Evolutionary conservation across 1,284 basidiomycete genomes (phyloP), one percentile per base, ranked within the genome.

Genomic region (Cystobasidium pallidum): DNA sequence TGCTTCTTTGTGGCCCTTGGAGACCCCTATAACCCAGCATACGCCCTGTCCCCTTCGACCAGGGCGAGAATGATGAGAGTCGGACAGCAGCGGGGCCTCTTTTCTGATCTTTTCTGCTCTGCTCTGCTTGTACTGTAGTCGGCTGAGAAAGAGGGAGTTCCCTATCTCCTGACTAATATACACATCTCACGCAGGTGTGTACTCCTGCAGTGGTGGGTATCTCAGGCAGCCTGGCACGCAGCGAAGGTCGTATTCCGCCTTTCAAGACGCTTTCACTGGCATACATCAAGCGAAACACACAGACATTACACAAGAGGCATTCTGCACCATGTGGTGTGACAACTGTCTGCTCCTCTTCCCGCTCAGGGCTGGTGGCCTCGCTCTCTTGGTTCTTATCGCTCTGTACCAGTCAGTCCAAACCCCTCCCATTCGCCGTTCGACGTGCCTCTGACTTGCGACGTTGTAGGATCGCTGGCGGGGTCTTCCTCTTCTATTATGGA

Each of bases 381-480:
- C 58, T 32, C 58, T 70, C n/a, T 43, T 70, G 30, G 58, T 49
- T 11, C 47, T 70, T 15, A 70, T 70, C 15, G 67, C 67, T 6
- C 28, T 61, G 32, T 70, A 70, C 49, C 67, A 70, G 67, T 70
- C 21, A 70, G 67, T 36, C 28, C 15, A 6, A n/a, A 10, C 36
- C 6, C 54, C 24, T 21, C 34, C 39, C 2, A 11, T 21, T 41
- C 66, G 26, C 0, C 2, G 4, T 26, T 11, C 26, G 26, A 21
- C 11, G 15, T 10, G 64, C 36, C 45, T 8, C 45, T 8, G 45
- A 11, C 58, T 28, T 24, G 6, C 21, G 7, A 0, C 21, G 21
- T 26, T 90, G 90, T 81, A 90, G 87, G 80, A 80, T 89, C 62
- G 88, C 83, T 55, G 89, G 89, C 43, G 86, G 87, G 66, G 80